Percentiles rank a stretch among this genome's conserved stretches.
Evolutionary conservation across 768 basidiomycete genomes (phyloP).

Genomic region (Pleurotus sapidus): DNA sequence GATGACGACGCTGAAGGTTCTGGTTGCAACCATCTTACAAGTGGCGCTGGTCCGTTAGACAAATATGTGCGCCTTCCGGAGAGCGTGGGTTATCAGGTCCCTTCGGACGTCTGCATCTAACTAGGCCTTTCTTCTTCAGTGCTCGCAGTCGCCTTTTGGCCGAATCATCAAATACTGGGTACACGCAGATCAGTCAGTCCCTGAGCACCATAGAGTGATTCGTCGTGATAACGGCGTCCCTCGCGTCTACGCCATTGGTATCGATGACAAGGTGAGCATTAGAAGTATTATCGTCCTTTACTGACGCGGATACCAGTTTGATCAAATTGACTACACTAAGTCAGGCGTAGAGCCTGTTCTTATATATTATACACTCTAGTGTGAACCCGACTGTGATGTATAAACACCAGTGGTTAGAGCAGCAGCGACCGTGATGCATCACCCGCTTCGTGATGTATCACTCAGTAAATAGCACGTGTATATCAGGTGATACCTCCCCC

Average conservation of each 20-base stretch:
- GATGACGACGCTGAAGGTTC: constrained; percentile 8
- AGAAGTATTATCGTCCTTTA: background rate
- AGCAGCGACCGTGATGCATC: too few species aligned
- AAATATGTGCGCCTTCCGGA: constrained; percentile 54
- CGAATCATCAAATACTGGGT: constrained; percentile 38
- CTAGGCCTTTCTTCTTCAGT: constrained; percentile 21
- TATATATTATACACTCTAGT: too few species aligned
- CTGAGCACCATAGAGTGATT: constrained; percentile 10
- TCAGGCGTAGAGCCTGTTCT: too few species aligned
- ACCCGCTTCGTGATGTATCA: too few species aligned
- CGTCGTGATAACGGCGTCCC: background rate
- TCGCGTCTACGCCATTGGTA: background rate
- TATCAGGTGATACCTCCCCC: too few species aligned
- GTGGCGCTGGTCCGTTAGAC: constrained; percentile 33
- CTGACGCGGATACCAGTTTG: background rate
- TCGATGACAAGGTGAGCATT: background rate
- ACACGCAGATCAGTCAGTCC: constrained; percentile 41
- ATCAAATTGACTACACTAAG: background rate
- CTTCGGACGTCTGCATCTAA: background rate
- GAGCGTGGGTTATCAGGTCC: constrained; percentile 29
- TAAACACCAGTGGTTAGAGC: too few species aligned
- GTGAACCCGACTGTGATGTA: too few species aligned
- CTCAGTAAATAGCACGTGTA: too few species aligned
- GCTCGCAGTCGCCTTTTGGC: constrained; percentile 36
- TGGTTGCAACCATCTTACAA: constrained; percentile 37